phyloP scores from a whole-genome alignment of 306 rosid species.

The Quercus aquifolioides region DNA sequence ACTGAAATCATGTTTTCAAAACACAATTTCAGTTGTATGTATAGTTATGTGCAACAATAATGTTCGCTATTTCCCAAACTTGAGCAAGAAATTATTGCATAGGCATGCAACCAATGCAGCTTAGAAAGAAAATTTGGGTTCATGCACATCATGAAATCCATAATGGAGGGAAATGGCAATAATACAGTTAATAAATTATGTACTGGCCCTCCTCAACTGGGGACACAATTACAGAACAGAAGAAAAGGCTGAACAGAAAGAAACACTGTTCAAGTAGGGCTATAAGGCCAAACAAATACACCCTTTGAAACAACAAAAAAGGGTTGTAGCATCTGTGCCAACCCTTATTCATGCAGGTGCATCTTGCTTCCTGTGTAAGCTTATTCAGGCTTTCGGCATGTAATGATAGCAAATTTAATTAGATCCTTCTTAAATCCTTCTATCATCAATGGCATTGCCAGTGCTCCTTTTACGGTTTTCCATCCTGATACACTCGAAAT shows the following conservation, averaged over 20 bases:
- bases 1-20: too few species aligned
- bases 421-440: slow-evolving; percentile 77
- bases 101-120: background rate
- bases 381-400: slow-evolving; percentile 64
- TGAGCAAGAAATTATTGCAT: background rate
- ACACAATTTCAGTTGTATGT: too few species aligned
- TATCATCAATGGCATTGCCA: slow-evolving; percentile 94
- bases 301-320: background rate
- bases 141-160: too few species aligned
- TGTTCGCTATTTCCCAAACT: background rate
- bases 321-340: background rate
- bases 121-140: too few species aligned
- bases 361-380: background rate
- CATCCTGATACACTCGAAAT: slow-evolving; percentile 33
- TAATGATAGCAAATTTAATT: slow-evolving; percentile 72
- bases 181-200: background rate
- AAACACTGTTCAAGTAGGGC: too few species aligned
- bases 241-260: background rate
- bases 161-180: too few species aligned
- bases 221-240: too few species aligned
- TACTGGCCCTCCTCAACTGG: background rate
- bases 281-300: background rate
- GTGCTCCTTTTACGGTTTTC: slow-evolving; percentile 83
- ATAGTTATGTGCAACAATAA: too few species aligned
- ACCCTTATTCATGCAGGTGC: background rate